phyloP scores from a whole-genome alignment of 2,329 filamentous ascomycete species.

The Epichloe sp. region DNA sequence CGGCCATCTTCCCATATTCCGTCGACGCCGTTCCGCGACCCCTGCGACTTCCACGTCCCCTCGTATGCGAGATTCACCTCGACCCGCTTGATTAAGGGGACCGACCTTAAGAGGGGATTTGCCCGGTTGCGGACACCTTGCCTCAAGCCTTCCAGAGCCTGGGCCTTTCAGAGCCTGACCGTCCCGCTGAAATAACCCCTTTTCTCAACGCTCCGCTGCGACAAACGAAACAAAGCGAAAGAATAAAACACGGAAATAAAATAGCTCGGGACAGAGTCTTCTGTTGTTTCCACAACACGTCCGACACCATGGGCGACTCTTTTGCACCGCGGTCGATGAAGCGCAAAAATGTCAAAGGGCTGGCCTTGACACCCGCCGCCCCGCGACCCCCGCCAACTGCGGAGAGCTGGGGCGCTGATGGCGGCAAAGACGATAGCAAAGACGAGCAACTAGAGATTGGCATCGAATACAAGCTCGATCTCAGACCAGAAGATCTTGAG shows the following conservation, averaged over 20 bases:
- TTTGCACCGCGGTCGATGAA: slow-evolving; percentile 75
- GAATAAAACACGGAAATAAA: not conserved
- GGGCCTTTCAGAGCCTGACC: not conserved
- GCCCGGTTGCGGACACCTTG: not conserved
- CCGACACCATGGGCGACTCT: slow-evolving; percentile 42
- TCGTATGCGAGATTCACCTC: not conserved
- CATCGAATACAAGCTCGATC: slow-evolving; percentile 88
- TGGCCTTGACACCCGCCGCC: slow-evolving; percentile 69
- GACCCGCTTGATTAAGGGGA: not conserved
- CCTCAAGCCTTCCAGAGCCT: not conserved
- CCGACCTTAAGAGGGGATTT: not conserved
- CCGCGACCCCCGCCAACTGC: slow-evolving; percentile 61
- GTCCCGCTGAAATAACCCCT: not conserved
- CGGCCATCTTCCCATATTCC: not conserved
- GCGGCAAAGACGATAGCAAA: slow-evolving; percentile 46
- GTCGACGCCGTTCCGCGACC: too few species aligned
- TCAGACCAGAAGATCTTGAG: slow-evolving; percentile 83
- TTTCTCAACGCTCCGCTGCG: not conserved
- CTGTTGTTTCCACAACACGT: not conserved
- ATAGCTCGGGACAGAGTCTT: not conserved
- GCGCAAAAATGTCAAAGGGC: slow-evolving; percentile 96
- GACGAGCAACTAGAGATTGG: slow-evolving; percentile 74
- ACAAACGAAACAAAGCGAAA: too few species aligned
- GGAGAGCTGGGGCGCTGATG: slow-evolving; percentile 50
- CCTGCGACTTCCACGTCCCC: not conserved